Evolutionary conservation across 2,329 filamentous ascomycete genomes (phyloP).

Genomic region (Verticillium dahliae): DNA sequence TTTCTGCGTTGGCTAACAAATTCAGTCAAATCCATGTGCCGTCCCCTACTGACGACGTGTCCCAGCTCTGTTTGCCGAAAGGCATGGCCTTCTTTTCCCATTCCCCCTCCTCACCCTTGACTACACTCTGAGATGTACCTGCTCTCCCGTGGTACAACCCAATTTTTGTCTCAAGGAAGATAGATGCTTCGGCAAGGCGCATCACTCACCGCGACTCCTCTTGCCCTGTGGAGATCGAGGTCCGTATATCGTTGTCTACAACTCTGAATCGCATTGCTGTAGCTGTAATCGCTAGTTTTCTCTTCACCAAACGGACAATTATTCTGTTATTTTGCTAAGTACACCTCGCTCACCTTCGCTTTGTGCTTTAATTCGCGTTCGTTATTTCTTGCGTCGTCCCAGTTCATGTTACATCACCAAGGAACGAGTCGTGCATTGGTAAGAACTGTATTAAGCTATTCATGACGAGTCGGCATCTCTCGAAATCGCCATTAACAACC

Average conservation of each 20-base stretch:
- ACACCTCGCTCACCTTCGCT: too few species aligned
- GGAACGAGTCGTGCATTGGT: background rate
- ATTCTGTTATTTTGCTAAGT: too few species aligned
- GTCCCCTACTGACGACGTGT: background rate
- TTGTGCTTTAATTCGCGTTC: too few species aligned
- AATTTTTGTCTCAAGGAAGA: conserved; percentile 8
- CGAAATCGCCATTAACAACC: background rate
- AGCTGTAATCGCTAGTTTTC: background rate
- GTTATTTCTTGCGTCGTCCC: too few species aligned
- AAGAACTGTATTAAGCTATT: background rate
- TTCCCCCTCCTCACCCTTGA: conserved; percentile 1
- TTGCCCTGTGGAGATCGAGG: conserved; percentile 3
- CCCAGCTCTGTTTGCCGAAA: background rate
- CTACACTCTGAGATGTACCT: conserved; percentile 6
- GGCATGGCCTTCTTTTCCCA: background rate
- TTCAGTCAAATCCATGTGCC: background rate
- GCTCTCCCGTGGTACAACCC: conserved; percentile 3
- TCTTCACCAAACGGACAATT: background rate
- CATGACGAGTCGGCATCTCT: background rate
- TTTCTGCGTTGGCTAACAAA: background rate
- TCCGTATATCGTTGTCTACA: conserved; percentile 4
- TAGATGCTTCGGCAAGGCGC: conserved; percentile 1
- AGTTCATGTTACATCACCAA: too few species aligned
- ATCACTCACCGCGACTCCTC: conserved; percentile 6
- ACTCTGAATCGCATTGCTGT: too few species aligned